Conservation (phyloP, 2,329 filamentous ascomycete species). For the Venturia nashicola region DNA sequence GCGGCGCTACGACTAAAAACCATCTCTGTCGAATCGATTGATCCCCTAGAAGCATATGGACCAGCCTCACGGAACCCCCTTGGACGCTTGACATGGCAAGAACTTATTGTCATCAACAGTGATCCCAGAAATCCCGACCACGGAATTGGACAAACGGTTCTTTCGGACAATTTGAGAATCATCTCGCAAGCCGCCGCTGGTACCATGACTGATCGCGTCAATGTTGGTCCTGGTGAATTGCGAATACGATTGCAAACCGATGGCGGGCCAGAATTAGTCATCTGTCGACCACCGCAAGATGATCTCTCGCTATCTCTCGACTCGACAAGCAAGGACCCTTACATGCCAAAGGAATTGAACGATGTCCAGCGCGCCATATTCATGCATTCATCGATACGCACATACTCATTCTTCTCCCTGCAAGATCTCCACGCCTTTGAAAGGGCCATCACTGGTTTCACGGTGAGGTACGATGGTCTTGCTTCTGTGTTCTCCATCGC, state of each 20-base stretch:
- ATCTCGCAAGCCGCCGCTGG: conserved; percentile 65
- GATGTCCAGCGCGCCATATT: conserved; percentile 48
- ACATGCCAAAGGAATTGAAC: conserved; percentile 46
- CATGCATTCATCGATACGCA: conserved; percentile 54
- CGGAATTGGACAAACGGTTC: conserved; percentile 52
- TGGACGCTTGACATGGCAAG: conserved; percentile 47
- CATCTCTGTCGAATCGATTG: conserved; percentile 50
- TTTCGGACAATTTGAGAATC: conserved; percentile 65
- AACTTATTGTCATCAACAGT: conserved; percentile 59
- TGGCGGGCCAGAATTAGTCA: conserved; percentile 22
- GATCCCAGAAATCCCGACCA: conserved; percentile 43
- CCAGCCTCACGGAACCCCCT: conserved; percentile 26
- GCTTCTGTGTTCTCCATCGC: conserved; percentile 70
- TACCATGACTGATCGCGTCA: conserved; percentile 71
- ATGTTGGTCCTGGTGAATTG: conserved; percentile 37
- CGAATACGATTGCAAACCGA: conserved; percentile 32
- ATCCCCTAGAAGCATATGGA: conserved; percentile 32
- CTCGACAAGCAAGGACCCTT: conserved; percentile 19
- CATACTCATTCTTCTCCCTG: conserved; percentile 37
- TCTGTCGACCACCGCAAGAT: conserved; percentile 54
- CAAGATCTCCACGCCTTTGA: conserved; percentile 66
- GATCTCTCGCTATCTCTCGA: conserved; percentile 67
- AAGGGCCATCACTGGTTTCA: conserved; percentile 65
- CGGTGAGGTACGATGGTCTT: conserved; percentile 42
- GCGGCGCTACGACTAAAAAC: conserved; percentile 29